Evolutionary conservation across 2,329 filamentous ascomycete genomes (phyloP).

Genomic region (Claviceps africana): DNA sequence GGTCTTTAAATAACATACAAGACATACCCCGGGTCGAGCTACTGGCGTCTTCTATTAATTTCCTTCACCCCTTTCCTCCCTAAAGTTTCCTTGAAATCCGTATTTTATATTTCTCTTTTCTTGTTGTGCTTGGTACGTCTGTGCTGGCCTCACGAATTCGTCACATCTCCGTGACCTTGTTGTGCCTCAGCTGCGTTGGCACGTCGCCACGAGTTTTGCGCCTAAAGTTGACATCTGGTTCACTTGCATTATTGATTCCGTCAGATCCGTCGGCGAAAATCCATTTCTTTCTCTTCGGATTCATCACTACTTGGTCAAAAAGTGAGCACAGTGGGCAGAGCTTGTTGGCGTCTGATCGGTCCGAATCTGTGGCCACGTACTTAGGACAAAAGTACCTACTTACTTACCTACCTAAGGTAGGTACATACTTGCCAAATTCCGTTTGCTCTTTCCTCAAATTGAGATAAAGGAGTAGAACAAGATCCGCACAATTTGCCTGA

Average conservation of each 20-base stretch:
- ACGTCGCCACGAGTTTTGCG: not conserved
- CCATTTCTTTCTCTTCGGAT: not conserved
- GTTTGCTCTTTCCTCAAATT: conserved; percentile 7
- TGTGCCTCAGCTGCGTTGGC: not conserved
- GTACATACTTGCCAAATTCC: not conserved
- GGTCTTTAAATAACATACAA: not conserved
- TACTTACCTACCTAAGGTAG: no score
- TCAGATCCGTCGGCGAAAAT: not conserved
- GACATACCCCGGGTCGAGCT: not conserved
- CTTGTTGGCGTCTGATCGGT: not conserved
- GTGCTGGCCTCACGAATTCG: not conserved
- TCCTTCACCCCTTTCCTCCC: not conserved
- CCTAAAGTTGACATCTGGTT: not conserved
- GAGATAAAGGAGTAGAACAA: not conserved
- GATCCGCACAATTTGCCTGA: not conserved
- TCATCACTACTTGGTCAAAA: not conserved
- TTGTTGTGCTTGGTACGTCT: not conserved
- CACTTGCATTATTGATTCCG: not conserved
- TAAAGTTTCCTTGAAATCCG: not conserved
- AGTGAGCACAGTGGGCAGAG: conserved; percentile 1
- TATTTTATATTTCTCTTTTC: not conserved
- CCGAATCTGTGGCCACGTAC: not conserved
- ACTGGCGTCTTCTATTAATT: not conserved
- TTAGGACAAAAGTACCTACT: not conserved
- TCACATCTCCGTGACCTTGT: not conserved